phyloP scores from a whole-genome alignment of 78 protist genomes.

The Polysphondylium violaceum region DNA sequence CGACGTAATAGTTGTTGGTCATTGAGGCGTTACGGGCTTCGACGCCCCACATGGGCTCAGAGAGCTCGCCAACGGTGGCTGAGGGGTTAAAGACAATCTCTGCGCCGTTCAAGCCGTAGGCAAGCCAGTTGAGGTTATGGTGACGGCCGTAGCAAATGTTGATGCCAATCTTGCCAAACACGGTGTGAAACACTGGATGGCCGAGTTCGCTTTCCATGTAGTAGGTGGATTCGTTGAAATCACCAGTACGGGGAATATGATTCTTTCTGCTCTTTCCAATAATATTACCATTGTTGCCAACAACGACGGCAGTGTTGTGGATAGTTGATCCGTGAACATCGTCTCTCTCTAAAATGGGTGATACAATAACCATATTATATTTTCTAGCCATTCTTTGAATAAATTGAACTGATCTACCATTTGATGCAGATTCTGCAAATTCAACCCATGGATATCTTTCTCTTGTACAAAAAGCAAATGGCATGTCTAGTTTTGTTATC shows the following conservation, averaged over 20 bases:
- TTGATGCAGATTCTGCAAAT: constrained; percentile 91
- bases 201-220: constrained; percentile 95
- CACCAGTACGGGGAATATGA: constrained; percentile 98
- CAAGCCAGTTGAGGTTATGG: constrained; percentile 94
- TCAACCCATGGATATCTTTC: constrained; percentile 96
- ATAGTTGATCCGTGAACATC: constrained; percentile 83
- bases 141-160: constrained; percentile 98
- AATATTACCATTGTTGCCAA: constrained; percentile 86
- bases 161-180: constrained; percentile 91
- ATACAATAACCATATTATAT: constrained; percentile 94
- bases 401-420: constrained; percentile 86
- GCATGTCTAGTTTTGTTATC: constrained; percentile 70
- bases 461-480: constrained; percentile 96
- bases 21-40: constrained; percentile 94
- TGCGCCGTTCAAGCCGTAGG: constrained; percentile 94
- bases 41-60: constrained; percentile 96
- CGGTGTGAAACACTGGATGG: constrained; percentile 95
- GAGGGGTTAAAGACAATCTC: constrained; percentile 97
- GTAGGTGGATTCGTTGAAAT: constrained; percentile 97
- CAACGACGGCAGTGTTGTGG: constrained; percentile 96
- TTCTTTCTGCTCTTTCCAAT: constrained; percentile 95
- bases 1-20: constrained; percentile 87
- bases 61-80: constrained; percentile 94
- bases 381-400: constrained; percentile 87
- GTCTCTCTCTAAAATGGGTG: constrained; percentile 96